Conservation (phyloP, 495 filamentous ascomycete genomes). For the Penicillium salamii region DNA sequence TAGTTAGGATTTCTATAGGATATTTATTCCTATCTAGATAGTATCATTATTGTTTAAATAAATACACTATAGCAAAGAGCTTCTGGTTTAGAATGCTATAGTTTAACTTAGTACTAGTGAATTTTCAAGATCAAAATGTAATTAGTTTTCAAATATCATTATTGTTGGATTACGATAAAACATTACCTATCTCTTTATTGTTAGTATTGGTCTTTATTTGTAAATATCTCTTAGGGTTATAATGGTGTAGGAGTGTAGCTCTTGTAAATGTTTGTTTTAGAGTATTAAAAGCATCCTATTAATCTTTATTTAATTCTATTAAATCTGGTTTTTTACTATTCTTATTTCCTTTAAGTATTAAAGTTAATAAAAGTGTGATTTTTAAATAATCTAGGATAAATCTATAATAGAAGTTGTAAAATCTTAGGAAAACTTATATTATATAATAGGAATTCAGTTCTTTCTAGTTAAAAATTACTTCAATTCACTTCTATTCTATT, state of each 20-base stretch:
- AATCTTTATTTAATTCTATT: neutral
- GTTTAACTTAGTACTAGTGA: neutral
- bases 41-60: neutral
- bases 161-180: neutral
- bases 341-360: neutral
- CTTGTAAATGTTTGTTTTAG: neutral
- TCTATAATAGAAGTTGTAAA: neutral
- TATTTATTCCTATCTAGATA: neutral
- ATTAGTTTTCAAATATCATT: neutral
- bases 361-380: neutral
- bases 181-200: neutral
- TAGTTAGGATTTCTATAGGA: neutral
- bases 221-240: neutral
- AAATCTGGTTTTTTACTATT: neutral
- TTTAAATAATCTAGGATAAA: neutral
- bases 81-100: neutral
- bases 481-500: neutral
- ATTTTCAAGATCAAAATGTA: neutral
- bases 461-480: neutral
- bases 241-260: neutral
- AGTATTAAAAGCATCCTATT: neutral
- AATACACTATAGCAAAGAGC: neutral
- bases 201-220: neutral
- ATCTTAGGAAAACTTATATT: neutral
- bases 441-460: neutral